A percentile compares a stretch with the other conserved stretches of the same genome.
These are phyloP conservation scores for Aspergillus proliferans DNA, from an alignment of 2,329 filamentous ascomycete genomes.

Conservation along the genomic window DNA sequence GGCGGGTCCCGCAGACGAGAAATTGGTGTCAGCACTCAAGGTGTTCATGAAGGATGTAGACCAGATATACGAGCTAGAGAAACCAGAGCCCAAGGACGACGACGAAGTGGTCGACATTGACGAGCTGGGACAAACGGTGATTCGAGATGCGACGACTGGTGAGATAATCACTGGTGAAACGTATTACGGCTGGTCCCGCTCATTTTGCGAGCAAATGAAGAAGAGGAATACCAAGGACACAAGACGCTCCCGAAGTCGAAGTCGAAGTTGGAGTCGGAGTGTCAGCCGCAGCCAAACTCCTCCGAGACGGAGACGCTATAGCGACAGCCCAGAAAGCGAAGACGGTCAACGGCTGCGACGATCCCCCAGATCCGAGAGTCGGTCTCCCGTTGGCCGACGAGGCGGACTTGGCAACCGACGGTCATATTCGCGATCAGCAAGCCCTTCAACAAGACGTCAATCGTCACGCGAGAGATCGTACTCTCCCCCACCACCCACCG, in stretches of 20 bases:
- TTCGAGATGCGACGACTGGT: slow-evolving; percentile 60
- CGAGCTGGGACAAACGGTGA: slow-evolving; percentile 64
- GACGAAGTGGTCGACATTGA: slow-evolving; percentile 59
- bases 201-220: slow-evolving; percentile 78
- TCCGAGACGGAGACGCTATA: slow-evolving; percentile 30
- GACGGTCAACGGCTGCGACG: slow-evolving; percentile 21
- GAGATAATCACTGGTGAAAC: slow-evolving; percentile 62
- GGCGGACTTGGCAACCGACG: slow-evolving; percentile 10
- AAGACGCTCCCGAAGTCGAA: slow-evolving; percentile 23
- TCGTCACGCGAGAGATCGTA: slow-evolving; percentile 28
- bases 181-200: slow-evolving; percentile 82
- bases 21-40: slow-evolving; percentile 63
- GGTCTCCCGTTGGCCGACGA: slow-evolving; percentile 20
- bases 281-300: slow-evolving; percentile 45
- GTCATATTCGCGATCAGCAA: slow-evolving; percentile 23
- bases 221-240: slow-evolving; percentile 24
- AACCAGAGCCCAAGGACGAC: slow-evolving; percentile 39
- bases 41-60: slow-evolving; percentile 64
- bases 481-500: slow-evolving; percentile 22
- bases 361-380: slow-evolving; percentile 21
- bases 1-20: slow-evolving; percentile 61
- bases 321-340: slow-evolving; percentile 28
- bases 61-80: slow-evolving; percentile 56
- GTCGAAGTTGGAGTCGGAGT: slow-evolving; percentile 42
- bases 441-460: slow-evolving; percentile 16